Percentiles rank a stretch among this genome's conserved stretches.
Evolutionary conservation across 169 alveolate genomes (phyloP).

Genomic region (Cryptosporidium xiaoi): DNA sequence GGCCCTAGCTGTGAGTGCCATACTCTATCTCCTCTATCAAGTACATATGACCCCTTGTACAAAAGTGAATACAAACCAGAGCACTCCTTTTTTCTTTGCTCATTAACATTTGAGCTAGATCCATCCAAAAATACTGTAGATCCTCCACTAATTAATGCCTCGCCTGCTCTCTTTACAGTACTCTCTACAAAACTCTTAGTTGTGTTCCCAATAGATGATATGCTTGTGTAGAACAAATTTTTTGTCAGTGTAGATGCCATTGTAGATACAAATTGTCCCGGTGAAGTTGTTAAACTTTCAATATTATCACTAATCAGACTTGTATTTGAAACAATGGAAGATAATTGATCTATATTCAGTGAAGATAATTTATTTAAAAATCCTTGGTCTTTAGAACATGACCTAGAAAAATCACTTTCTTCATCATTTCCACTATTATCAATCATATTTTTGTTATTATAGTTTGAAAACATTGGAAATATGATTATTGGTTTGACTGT

Average conservation of each 20-base stretch:
- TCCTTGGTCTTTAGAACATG: background rate
- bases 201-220: constrained; percentile 9
- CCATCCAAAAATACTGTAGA: constrained; percentile 5
- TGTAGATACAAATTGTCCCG: constrained; percentile 41
- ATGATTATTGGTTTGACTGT: constrained; percentile 73
- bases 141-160: background rate
- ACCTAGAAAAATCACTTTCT: background rate
- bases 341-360: background rate
- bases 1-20: constrained; percentile 69
- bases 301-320: constrained; percentile 15
- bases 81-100: background rate
- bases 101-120: background rate
- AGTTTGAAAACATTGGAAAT: constrained; percentile 2
- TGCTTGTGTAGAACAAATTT: constrained; percentile 4
- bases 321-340: constrained; percentile 8
- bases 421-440: background rate
- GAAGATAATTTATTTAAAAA: constrained; percentile 6
- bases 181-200: constrained; percentile 17
- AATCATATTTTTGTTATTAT: too few species aligned
- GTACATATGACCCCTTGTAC: constrained; percentile 31
- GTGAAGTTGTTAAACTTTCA: constrained; percentile 38
- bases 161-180: constrained; percentile 4
- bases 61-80: constrained; percentile 14
- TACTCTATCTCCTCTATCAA: constrained; percentile 46
- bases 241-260: constrained; percentile 53